Evolutionary conservation across 257 asterid genomes (phyloP), one percentile per base, ranked within the genome.

Genomic region (Lycium ferocissimum): DNA sequence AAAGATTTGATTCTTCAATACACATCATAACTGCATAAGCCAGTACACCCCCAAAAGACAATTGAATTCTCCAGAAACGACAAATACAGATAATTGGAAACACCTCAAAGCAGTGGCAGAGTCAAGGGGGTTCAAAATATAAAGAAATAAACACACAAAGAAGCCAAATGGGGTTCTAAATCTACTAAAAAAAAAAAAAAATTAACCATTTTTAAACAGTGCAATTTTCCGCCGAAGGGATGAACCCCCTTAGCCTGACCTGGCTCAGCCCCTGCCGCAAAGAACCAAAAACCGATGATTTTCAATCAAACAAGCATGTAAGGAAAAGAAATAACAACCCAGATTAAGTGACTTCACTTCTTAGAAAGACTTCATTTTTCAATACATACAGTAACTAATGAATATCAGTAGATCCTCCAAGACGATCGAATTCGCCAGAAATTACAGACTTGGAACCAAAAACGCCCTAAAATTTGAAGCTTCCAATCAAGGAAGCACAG

Each of bases 231-330:
- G 33, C 33, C 33, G 33, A 26, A 26, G 33, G 33, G 33, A 26
- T 26, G 33, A 26, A 26, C 33, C 33, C 33, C 33, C 33, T 26
- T 26, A 26, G 33, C 33, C 33, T 26, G 33, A 26, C 33, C 33
- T 26, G 33, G 33, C 33, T 26, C 33, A 0, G 33, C 33, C 33
- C 33, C 33, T 26, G 33, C 33, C 33, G 33, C 58, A 20, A 63
- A 35, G n/a, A 58, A 69, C 80, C 9, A 66, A 82, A 88, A 75
- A 91, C 33, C 79, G 65, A 85, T 85, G 69, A 84, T 59, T 70
- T 86, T 88, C 89, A 75, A 91, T 88, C 88, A 88, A 89, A 70
- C 62, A 69, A 83, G 83, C 84, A 87, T 76, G 51, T 81, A 86
- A 85, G 84, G 79, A 87, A 54, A 5, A 54, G 58, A 54, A 54